Evolutionary conservation across 768 basidiomycete genomes (phyloP), one percentile per base, ranked within the genome.

Genomic region (Naganishia vishniacii): DNA sequence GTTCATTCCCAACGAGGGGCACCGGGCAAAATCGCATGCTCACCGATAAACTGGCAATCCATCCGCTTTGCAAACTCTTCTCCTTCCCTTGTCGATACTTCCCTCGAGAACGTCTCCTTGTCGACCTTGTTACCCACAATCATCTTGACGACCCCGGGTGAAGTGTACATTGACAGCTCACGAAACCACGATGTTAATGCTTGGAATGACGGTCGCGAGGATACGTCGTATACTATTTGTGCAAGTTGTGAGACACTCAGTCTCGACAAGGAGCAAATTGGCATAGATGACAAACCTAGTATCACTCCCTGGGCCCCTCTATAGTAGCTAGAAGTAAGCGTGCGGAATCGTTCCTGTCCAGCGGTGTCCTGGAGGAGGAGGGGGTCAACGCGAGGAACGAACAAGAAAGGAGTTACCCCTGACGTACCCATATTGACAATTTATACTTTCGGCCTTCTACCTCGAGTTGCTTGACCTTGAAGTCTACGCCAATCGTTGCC

Each of bases 381-480:
- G 32, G 23, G 20, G 9, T 44, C 56, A 47, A 40, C 44, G 0
- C 4, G 4, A 25, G 8, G 40, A 28, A 15, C 40, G 18, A 42
- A 23, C 3, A 59, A 15, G 6, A 59, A 59, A 9, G 12, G 51
- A 18, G 66, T 7, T 37, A 7, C 86, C 66, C 70, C n/a, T n/a
- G n/a, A n/a, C n/a, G n/a, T n/a, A 94, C 93, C 95, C 95, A 99
- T 77, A 98, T 94, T 62, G 88, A 91, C 18, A 99, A 80, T 79
- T 97, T 98, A 69, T 78, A 79, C 42, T 69, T 70, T 47, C 69
- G 63, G 28, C 72, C 77, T n/a, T 73, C 69, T 1, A 76, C 48
- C 48, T 74, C 72, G 45, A 80, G 70, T 20, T 74, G 71, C 68
- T 79, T 79, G 53, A 77, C 75, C 61, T 78, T 78, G 71, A 77